Evolutionary conservation across 257 asterid species (phyloP).

Genomic region (Penstemon eatonii): DNA sequence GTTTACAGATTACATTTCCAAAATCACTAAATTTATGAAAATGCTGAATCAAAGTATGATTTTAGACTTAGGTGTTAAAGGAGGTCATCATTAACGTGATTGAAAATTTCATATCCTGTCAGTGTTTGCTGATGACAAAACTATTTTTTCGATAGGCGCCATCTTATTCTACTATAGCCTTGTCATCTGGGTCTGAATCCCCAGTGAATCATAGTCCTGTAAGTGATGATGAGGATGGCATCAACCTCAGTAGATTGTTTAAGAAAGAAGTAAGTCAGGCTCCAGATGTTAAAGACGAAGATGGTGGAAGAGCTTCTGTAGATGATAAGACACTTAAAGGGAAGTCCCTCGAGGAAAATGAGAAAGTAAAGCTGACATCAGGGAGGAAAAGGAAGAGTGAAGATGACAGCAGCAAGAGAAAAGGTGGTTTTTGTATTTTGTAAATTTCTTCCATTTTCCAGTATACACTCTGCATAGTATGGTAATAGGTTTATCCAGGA

Average conservation of each 20-base stretch:
- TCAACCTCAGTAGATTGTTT: conserved; percentile 52
- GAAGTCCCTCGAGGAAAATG: conserved; percentile 37
- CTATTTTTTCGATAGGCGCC: conserved; percentile 44
- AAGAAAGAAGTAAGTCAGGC: conserved; percentile 33
- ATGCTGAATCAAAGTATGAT: background rate
- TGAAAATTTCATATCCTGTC: background rate
- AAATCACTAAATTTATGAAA: background rate
- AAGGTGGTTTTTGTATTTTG: conserved; percentile 30
- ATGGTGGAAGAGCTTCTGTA: conserved; percentile 27
- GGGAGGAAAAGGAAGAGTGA: conserved; percentile 45
- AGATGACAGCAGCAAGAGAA: conserved; percentile 33
- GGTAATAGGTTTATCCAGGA: conserved; percentile 5
- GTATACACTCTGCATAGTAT: conserved; percentile 3
- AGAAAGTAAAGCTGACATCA: conserved; percentile 36
- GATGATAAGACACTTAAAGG: conserved; percentile 32
- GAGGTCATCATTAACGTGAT: background rate
- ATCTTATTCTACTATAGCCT: conserved; percentile 34
- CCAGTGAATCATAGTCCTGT: conserved; percentile 37
- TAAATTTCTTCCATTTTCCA: background rate
- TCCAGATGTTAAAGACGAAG: conserved; percentile 26
- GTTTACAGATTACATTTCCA: background rate
- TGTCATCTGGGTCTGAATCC: conserved; percentile 60
- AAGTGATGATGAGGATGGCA: conserved; percentile 58
- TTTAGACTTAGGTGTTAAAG: background rate
- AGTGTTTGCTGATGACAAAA: background rate